A percentile compares a stretch with the other conserved stretches of the same genome.
Evolutionary conservation across 768 basidiomycete species (phyloP).

Genomic region (Phlebiopsis flavidoalba): DNA sequence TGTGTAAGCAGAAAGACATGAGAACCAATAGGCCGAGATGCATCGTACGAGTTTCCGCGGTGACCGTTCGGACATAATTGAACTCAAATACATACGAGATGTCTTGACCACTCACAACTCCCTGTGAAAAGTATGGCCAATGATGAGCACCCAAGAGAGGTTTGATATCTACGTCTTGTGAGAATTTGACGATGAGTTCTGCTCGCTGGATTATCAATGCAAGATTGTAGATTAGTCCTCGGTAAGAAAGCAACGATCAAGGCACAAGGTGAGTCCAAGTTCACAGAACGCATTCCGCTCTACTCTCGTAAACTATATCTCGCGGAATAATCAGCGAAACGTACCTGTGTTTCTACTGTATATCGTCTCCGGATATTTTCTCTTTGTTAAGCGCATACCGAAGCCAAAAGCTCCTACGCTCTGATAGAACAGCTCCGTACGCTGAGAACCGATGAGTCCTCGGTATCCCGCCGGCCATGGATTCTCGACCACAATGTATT

Average conservation of each 20-base stretch:
- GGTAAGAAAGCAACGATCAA: background rate
- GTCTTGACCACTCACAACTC: slow-evolving; percentile 2
- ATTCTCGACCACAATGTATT: slow-evolving; percentile 22
- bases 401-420: slow-evolving; percentile 20
- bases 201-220: slow-evolving; percentile 9
- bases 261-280: background rate
- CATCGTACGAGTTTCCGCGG: slow-evolving; percentile 19
- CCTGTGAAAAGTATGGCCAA: slow-evolving; percentile 17
- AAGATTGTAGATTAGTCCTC: background rate
- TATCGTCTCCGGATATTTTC: slow-evolving; percentile 9
- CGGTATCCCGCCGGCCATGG: slow-evolving; percentile 19
- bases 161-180: slow-evolving; percentile 14
- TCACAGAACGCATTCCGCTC: background rate
- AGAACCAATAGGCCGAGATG: background rate
- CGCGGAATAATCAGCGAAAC: background rate
- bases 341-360: slow-evolving; percentile 21
- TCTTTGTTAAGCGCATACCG: slow-evolving; percentile 17
- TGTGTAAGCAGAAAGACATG: background rate
- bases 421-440: slow-evolving; percentile 15
- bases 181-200: slow-evolving; percentile 20
- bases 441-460: slow-evolving; percentile 6
- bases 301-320: background rate
- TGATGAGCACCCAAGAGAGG: slow-evolving; percentile 21
- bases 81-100: slow-evolving; percentile 23
- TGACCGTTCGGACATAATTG: slow-evolving; percentile 21